Evolutionary conservation across 2,329 filamentous ascomycete species (phyloP), one percentile per base, ranked within the genome.

Genomic region (Calonectria pseudoreteaudii): DNA sequence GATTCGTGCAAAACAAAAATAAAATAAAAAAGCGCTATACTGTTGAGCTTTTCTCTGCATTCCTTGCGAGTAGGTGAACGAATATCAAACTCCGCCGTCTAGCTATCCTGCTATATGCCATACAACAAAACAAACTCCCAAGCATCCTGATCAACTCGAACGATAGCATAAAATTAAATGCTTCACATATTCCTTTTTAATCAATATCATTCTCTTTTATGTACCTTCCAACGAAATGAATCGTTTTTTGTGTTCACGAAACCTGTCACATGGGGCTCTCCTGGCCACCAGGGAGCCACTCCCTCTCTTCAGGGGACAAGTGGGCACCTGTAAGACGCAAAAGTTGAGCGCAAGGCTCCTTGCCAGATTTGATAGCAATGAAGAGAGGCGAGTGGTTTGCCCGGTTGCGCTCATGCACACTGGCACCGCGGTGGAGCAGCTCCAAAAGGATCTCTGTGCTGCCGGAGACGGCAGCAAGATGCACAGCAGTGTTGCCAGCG

Each of bases 401-500:
- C 62, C 88, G 85, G 82, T 94, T 94, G 52, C 92, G 86, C 52
- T 88, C 88, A 81, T 94, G 92, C 8, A 94, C 92, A 79, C 91
- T 92, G n/a, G 91, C 91, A 10, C 92, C 92, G 26, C 88, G 86
- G 52, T 86, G 86, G 16, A 94, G 86, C 60, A 94, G 84, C 79
- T 91, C 90, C 30, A 88, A 85, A 78, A 93, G 84, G 36, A 94
- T 88, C n/a, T 86, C 86, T 1, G 86, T 84, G 72, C 89, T 86
- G 23, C 90, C 87, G 1, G 88, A 87, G 7, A 91, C 87, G 36
- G 90, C 89, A 1, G 90, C 90, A 3, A 92, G 87, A 79, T 92
- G 90, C 47, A 91, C 84, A 5, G 88, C 88, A 31, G 94, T 96
- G 85, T 96, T 97, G 60, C 94, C 94, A 26, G 93, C 94, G 82